Evolutionary conservation across 768 basidiomycete species (phyloP), one percentile per base, ranked within the genome.

Genomic region (Phanerochaete carnosa): DNA sequence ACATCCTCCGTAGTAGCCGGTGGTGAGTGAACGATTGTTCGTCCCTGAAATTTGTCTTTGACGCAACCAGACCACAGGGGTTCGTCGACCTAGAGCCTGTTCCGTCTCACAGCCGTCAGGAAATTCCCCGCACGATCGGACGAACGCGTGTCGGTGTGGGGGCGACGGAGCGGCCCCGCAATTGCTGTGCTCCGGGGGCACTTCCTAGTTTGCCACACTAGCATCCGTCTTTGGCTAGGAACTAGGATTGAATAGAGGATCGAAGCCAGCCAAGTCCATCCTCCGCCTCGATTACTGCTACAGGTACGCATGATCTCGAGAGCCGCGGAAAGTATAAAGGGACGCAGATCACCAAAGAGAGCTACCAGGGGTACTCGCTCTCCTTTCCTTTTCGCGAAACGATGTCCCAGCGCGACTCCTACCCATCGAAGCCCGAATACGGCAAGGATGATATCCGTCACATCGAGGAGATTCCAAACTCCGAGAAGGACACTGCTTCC

Each of bases 331-430:
- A 9, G 28, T 54, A 54, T 54, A 54, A 32, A 54, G 33, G 33
- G 29, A 33, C 29, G 22, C 52, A 29, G 30, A 54, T 35, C 33
- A 30, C n/a, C 52, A 23, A 11, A 11, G 9, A n/a, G 30, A 12
- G 4, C 32, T 30, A 32, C 39, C 39, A 43, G 39, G 39, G 39
- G 39, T 19, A 19, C 37, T 46, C 26, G 29, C 56, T 46, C 45
- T 57, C 56, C 30, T 23, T 29, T 33, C 54, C 32, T 45, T 5
- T 19, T 19, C 56, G 39, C 39, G 39, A 43, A 7, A 57, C 29
- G n/a, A 57, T 57, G 56, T 57, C 56, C 39, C 56, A 57, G n/a
- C 56, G 56, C 56, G 56, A 57, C 28, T 57, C 43, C 45, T 46
- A 55, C 39, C 35, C 54, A 7, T 9, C 54, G 9, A 55, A n/a